These are phyloP conservation scores for Quercus alba DNA, from an alignment of 306 rosid species.

Conservation along the genomic window DNA sequence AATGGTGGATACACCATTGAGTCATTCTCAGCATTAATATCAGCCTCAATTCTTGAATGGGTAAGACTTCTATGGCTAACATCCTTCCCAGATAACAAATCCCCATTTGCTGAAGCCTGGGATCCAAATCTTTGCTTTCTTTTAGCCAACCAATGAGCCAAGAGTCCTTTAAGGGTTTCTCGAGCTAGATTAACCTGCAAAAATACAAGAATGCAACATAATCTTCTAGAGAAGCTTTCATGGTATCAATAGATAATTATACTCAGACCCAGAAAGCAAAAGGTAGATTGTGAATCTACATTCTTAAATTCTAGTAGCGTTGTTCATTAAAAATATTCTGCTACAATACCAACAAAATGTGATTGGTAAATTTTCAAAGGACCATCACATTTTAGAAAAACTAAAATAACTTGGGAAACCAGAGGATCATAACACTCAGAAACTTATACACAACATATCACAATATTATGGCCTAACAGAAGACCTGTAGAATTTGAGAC, in stretches of 20 bases:
- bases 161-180: conserved; percentile 96
- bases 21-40: conserved; percentile 74
- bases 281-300: background rate
- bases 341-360: background rate
- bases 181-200: conserved; percentile 90
- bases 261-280: background rate
- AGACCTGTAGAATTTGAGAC: background rate
- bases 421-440: background rate
- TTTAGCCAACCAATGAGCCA: conserved; percentile 83
- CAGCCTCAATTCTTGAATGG: conserved; percentile 84
- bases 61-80: conserved; percentile 57
- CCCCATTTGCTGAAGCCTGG: conserved; percentile 76
- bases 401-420: background rate
- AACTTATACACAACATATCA: background rate
- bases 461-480: background rate
- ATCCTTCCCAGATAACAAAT: conserved; percentile 76
- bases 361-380: background rate
- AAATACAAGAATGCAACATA: conserved; percentile 11
- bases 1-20: conserved; percentile 89
- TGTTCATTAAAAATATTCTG: background rate
- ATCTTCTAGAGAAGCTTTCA: conserved; percentile 7
- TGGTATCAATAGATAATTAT: background rate
- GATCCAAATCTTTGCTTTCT: conserved; percentile 77
- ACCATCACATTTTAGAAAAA: background rate
- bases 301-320: background rate